phyloP scores from a whole-genome alignment of 331 rosid genomes.

The Spiraea crenata region DNA sequence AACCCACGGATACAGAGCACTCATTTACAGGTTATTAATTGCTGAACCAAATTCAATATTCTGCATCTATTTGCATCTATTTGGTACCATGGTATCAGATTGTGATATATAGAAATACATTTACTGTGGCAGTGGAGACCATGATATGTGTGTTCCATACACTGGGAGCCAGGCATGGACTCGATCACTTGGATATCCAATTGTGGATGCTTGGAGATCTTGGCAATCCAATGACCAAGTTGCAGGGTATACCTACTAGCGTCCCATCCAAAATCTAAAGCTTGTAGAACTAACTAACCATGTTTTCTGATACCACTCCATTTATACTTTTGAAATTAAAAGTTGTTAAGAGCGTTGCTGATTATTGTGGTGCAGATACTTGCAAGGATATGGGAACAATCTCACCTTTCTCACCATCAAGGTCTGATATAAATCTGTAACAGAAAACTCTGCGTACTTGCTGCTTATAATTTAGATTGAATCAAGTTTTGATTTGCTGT shows the following conservation, averaged over 20 bases:
- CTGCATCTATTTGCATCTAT: neutral
- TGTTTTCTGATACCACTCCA: too few species aligned
- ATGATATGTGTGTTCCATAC: conserved; percentile 58
- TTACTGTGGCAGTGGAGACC: conserved; percentile 46
- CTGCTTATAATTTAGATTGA: neutral
- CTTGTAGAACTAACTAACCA: too few species aligned
- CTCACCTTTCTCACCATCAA: conserved; percentile 50
- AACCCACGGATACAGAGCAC: conserved; percentile 38
- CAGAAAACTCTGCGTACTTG: neutral
- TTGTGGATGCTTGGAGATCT: conserved; percentile 43
- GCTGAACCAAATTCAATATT: neutral
- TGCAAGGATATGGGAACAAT: conserved; percentile 40
- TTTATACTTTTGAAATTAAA: too few species aligned
- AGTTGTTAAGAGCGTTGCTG: too few species aligned
- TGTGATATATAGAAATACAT: too few species aligned
- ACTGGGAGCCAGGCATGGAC: conserved; percentile 61
- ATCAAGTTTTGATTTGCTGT: neutral
- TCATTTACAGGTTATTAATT: conserved; percentile 37
- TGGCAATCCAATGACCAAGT: conserved; percentile 42
- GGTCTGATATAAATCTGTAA: conserved; percentile 25
- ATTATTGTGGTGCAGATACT: conserved; percentile 26
- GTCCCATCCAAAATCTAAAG: too few species aligned
- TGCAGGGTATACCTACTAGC: conserved; percentile 34
- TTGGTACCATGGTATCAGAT: neutral
- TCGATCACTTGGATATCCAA: conserved; percentile 42